A percentile compares a stretch with the other conserved stretches of the same genome.
phyloP scores from a whole-genome alignment of 1,284 basidiomycete species.

The Microbotryomycetes sp. region DNA sequence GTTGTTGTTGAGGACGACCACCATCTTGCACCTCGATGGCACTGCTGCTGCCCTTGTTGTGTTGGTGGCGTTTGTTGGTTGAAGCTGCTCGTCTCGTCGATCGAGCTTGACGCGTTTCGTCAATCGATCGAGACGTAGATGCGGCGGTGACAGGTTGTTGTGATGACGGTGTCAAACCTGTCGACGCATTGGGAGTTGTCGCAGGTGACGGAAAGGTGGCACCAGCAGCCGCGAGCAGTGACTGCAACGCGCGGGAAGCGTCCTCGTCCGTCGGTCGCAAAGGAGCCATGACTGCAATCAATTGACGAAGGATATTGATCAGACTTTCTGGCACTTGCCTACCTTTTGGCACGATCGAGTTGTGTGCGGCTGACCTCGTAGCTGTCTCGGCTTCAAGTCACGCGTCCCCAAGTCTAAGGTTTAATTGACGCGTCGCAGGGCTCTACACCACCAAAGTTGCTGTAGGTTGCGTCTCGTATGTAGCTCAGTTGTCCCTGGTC shows the following conservation, averaged over 20 bases:
- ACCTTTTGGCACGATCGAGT: too few relatives aligned
- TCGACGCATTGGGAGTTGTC: too few relatives aligned
- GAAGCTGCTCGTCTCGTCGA: not conserved
- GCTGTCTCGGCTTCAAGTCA: too few relatives aligned
- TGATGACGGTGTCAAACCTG: not conserved
- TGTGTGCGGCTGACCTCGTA: too few relatives aligned
- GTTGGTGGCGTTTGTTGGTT: not conserved
- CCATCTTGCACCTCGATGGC: not conserved
- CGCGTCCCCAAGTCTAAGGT: too few relatives aligned
- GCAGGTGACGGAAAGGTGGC: too few relatives aligned
- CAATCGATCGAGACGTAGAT: not conserved
- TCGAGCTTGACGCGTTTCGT: not conserved
- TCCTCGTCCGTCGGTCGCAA: conserved; percentile 1
- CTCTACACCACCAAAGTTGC: too few relatives aligned
- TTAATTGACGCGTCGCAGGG: too few relatives aligned
- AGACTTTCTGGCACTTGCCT: too few relatives aligned
- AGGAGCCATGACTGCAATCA: not conserved
- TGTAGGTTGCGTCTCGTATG: too few relatives aligned
- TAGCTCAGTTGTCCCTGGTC: too few relatives aligned
- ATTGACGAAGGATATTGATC: not conserved
- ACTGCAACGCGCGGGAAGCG: conserved; percentile 3
- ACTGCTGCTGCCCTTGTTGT: not conserved
- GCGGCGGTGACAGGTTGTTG: not conserved
- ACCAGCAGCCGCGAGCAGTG: conserved; percentile 3
- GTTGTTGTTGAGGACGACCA: too few relatives aligned